Base-by-base conservation (phyloP, 179 eudicot species). In the Nepenthes alata region DNA sequence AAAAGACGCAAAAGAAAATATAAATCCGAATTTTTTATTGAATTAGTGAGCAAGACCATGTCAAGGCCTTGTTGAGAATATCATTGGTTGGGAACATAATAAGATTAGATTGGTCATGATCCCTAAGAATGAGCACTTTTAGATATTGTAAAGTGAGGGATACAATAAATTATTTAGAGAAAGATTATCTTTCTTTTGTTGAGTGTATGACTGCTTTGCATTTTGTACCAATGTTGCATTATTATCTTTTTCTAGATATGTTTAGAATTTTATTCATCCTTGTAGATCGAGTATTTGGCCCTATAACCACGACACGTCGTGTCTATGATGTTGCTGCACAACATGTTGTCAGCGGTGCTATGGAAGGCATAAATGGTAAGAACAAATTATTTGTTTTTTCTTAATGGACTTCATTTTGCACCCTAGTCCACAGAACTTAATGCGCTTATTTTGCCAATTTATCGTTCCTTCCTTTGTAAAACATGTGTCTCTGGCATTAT, bases 291-390 rank as follows among this genome's bases (percentile, higher is more conserved):
- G 98, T 93, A 61, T 93, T 93, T 67, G 98, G 98, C 16, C 98
- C 98, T 12, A 87, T 95, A 13, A 93, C 98, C 61, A 93, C 98
- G 37, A 93, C 98, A 38, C 91, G 93, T 48, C 97, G 85, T 72
- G 97, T 93, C 13, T 93, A 93, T 69, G 98, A 93, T 75, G 71
- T 87, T 72, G 97, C 98, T 71, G 87, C 98, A 52, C 98, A 86
- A 70, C 93, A 85, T 75, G 85, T 85, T 69, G 73, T 93, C 49
- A 81, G 82, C 61, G 97, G 96, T 74, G 83, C 95, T 41, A 93
- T 93, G 97, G 97, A 85, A 59, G 98, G 98, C 54, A 76, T 91
- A 63, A 91, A 89, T 68, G 98, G 98, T 89, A 74, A 64, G 36
- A 14, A 62, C 47, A 52, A 5, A 53, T n/a, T 16, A 53, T 13